A percentile compares a stretch with the other conserved stretches of the same genome.
phyloP scores from a whole-genome alignment of 1,284 basidiomycete species.

The Papiliotrema fonsecae region DNA sequence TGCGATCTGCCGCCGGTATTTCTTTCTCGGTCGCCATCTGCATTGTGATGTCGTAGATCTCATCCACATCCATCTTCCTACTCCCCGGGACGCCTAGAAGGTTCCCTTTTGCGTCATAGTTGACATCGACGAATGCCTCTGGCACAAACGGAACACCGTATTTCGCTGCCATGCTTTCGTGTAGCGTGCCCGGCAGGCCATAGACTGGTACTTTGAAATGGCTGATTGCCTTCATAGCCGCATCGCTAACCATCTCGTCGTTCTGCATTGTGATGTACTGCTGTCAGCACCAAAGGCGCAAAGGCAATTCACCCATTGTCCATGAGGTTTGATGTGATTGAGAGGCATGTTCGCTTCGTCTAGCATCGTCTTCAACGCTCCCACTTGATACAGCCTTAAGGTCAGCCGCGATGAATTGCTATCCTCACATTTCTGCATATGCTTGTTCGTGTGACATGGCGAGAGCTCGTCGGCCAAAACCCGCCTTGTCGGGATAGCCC shows the following conservation, averaged over 20 bases:
- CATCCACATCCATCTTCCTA: slow-evolving; percentile 17
- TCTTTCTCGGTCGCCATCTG: slow-evolving; percentile 13
- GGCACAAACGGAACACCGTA: slow-evolving; percentile 39
- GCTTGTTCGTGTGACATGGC: slow-evolving; percentile 23
- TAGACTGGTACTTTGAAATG: slow-evolving; percentile 39
- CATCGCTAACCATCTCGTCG: slow-evolving; percentile 27
- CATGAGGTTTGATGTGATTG: slow-evolving; percentile 36
- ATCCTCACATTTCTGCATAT: slow-evolving; percentile 22
- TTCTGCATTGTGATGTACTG: slow-evolving; percentile 37
- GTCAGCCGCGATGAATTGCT: slow-evolving; percentile 1
- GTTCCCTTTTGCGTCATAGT: slow-evolving; percentile 29
- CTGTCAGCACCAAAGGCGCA: not conserved
- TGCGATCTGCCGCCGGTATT: slow-evolving; percentile 20
- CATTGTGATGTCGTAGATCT: slow-evolving; percentile 21
- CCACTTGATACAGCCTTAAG: slow-evolving; percentile 33
- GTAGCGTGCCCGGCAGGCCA: slow-evolving; percentile 37
- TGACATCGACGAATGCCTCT: slow-evolving; percentile 34
- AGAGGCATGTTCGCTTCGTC: slow-evolving; percentile 31
- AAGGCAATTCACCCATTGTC: slow-evolving; percentile 24
- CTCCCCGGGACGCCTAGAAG: slow-evolving; percentile 34
- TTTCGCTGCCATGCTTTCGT: slow-evolving; percentile 35
- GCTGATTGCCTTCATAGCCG: slow-evolving; percentile 33
- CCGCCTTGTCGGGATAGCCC: slow-evolving; percentile 26
- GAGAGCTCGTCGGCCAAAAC: slow-evolving; percentile 17
- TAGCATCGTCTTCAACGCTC: slow-evolving; percentile 37